Conservation (phyloP, 495 filamentous ascomycete genomes). For the Lophiotrema nucula region DNA sequence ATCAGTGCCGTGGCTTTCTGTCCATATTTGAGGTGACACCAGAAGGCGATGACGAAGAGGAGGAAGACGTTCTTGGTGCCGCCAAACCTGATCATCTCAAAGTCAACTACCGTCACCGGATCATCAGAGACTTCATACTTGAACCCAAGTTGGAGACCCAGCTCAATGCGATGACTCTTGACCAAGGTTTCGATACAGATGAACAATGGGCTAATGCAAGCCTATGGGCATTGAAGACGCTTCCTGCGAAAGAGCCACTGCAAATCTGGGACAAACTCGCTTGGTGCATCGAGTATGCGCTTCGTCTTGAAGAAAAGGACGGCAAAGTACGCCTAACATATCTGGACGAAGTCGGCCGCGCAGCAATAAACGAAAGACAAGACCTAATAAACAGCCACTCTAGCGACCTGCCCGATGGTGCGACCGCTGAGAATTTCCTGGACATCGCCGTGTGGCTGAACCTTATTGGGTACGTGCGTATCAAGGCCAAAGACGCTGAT, state of each 20-base stretch:
- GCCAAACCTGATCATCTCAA: neutral
- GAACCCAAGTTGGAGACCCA: neutral
- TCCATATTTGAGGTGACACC: slow-evolving; percentile 3
- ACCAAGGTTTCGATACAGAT: neutral
- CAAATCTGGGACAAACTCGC: slow-evolving; percentile 9
- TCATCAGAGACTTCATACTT: slow-evolving; percentile 9
- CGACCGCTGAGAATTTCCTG: slow-evolving; percentile 5
- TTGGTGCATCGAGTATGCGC: slow-evolving; percentile 21
- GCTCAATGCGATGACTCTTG: neutral
- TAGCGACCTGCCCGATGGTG: neutral
- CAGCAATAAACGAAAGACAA: neutral
- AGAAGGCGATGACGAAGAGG: neutral
- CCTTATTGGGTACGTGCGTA: slow-evolving; percentile 11
- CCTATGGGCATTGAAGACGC: slow-evolving; percentile 18
- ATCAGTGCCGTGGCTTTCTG: slow-evolving; percentile 5
- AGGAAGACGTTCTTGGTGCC: neutral
- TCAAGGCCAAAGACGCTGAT: slow-evolving; percentile 8
- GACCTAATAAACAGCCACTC: neutral
- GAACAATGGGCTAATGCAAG: slow-evolving; percentile 21
- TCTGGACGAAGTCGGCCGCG: slow-evolving; percentile 15
- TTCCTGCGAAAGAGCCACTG: neutral
- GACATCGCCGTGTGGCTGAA: slow-evolving; percentile 15
- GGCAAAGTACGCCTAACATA: slow-evolving; percentile 16
- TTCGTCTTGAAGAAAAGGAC: slow-evolving; percentile 8
- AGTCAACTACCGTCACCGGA: slow-evolving; percentile 15